Evolutionary conservation across 208 protist genomes (phyloP), one percentile per base, ranked within the genome.

Genomic region (Crithidia acanthocephali): DNA sequence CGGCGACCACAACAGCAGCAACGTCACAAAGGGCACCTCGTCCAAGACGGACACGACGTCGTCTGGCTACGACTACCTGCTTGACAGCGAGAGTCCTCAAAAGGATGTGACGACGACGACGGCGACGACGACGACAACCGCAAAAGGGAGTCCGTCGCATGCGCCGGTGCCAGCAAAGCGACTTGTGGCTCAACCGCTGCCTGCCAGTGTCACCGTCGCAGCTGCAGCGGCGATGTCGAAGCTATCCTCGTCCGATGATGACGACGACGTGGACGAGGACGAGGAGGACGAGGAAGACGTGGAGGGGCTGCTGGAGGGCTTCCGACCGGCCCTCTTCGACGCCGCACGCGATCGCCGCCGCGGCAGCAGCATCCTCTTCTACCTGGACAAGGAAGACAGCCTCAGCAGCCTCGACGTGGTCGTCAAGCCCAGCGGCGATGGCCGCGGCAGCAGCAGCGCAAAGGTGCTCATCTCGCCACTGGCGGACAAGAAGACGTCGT

Each of bases 321-420:
- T 89, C 72, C 68, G 68, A 35, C 84, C 84, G 13, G 48, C 60
- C 16, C 70, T 77, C 37, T 89, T 79, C 65, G 80, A 75, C 48
- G 52, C 40, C 35, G 53, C 35, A n/a, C 72, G 68, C 42, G 60
- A 57, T 0, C 16, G 25, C 15, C 74, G 77, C 35, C 62, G 40
- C n/a, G 37, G 33, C 11, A 86, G 72, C 77, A 53, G 27, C 48
- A 81, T 89, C 27, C 60, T 74, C 44, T 80, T 89, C 62, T 79
- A 79, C 57, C 56, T 86, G 27, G 59, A 68, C 30, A 61, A 68
- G 16, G 67, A 77, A 16, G 80, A 89, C 48, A 80, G 74, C 32
- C 51, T 80, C 30, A 75, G 62, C 67, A 75, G 68, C 68, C 16
- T 58, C 20, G 74, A 80, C 62, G 25, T 74, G 22, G 50, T 75